Evolutionary conservation across 768 basidiomycete genomes (phyloP).

Genomic region (Pleurotus cornucopiae): DNA sequence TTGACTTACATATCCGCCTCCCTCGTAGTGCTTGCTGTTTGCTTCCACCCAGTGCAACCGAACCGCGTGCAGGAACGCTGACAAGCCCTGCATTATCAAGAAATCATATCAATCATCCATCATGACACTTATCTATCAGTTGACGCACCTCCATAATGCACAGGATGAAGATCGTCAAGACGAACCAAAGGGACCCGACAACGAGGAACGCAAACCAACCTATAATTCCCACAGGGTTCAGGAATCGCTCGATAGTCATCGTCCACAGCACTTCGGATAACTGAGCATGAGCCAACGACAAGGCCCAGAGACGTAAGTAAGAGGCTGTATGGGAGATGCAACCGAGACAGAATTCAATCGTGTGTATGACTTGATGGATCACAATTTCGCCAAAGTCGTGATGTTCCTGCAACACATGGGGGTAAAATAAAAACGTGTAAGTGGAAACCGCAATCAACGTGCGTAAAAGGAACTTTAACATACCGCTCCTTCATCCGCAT

Average conservation of each 20-base stretch:
- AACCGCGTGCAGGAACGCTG: conserved; percentile 94
- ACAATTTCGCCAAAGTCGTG: conserved; percentile 94
- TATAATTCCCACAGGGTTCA: conserved; percentile 62
- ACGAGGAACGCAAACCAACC: conserved; percentile 52
- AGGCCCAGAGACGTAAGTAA: conserved; percentile 92
- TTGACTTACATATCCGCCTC: conserved; percentile 78
- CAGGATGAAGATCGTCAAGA: conserved; percentile 68
- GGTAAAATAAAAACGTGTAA: conserved; percentile 5
- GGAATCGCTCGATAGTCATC: conserved; percentile 71
- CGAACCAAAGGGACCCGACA: conserved; percentile 72
- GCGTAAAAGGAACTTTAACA: conserved; percentile 27
- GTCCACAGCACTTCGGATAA: conserved; percentile 90
- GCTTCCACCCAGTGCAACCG: conserved; percentile 98
- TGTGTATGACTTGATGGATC: conserved; percentile 97
- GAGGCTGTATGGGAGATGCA: conserved; percentile 98
- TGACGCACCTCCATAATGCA: conserved; percentile 91
- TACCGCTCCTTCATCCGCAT: conserved; percentile 70
- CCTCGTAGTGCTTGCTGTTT: conserved; percentile 94
- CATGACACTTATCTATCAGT: conserved; percentile 6
- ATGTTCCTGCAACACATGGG: conserved; percentile 46
- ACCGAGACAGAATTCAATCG: conserved; percentile 98
- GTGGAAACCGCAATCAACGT: conserved; percentile 12
- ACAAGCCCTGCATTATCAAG: conserved; percentile 61
- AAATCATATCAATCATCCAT: conserved; percentile 12
- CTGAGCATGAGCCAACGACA: conserved; percentile 97